These are phyloP conservation scores for Metroxylon sagu DNA, from an alignment of 176 grass and related monocot genomes.

Conservation along the genomic window DNA sequence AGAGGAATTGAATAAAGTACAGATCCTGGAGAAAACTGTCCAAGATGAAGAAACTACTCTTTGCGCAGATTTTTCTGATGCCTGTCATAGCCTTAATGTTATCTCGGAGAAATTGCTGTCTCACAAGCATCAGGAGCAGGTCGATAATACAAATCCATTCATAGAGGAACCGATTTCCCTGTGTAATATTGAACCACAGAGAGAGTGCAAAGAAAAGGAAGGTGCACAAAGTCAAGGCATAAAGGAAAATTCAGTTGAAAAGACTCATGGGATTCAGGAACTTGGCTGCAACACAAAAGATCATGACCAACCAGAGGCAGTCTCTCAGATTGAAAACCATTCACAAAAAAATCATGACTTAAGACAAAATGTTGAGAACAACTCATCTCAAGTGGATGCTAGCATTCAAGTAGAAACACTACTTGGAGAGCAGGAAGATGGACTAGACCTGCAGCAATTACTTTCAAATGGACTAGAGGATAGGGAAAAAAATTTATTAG, in stretches of 20 bases:
- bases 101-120: conserved; percentile 60
- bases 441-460: conserved; percentile 25
- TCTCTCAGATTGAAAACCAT: neutral
- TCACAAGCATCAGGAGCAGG: conserved; percentile 12
- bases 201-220: conserved; percentile 11
- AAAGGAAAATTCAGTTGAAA: conserved; percentile 5
- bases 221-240: neutral
- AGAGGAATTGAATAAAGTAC: conserved; percentile 48
- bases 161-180: neutral
- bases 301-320: neutral
- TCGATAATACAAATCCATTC: neutral
- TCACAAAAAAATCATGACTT: neutral
- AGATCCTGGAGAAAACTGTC: conserved; percentile 51
- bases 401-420: conserved; percentile 11
- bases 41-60: conserved; percentile 51
- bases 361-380: neutral
- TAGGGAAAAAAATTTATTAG: conserved; percentile 50
- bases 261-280: neutral
- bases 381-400: neutral
- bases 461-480: conserved; percentile 37
- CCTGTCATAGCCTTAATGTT: conserved; percentile 38
- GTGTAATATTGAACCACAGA: neutral
- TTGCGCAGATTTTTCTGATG: conserved; percentile 49
- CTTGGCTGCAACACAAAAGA: neutral
- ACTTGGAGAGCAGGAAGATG: conserved; percentile 1